Percentiles rank a stretch among this genome's conserved stretches.
These are phyloP conservation scores for Rhodotorula sp. DNA, from an alignment of 1,284 basidiomycete species.

Conservation along the genomic window DNA sequence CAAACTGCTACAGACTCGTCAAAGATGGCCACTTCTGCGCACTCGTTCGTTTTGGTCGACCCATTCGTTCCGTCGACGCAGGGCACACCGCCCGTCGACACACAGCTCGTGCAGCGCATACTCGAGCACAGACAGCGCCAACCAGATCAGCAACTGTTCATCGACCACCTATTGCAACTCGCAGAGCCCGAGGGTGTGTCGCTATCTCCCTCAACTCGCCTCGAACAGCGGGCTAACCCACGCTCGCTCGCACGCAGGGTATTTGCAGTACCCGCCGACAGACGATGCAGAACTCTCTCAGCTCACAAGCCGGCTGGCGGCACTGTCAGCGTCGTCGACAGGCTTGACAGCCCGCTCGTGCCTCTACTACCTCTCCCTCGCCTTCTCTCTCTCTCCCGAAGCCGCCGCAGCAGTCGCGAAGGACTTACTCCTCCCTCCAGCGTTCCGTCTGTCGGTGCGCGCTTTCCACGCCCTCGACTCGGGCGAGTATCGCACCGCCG, in stretches of 20 bases:
- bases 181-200: conserved; percentile 4
- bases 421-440: conserved; percentile 22
- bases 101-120: not conserved
- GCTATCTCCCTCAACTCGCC: not conserved
- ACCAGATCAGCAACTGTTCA: conserved; percentile 22
- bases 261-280: conserved; percentile 17
- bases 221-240: not conserved
- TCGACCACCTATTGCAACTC: conserved; percentile 29
- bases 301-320: conserved; percentile 16
- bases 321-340: not conserved
- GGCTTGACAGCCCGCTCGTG: conserved; percentile 16
- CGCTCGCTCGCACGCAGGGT: not conserved
- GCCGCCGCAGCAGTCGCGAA: conserved; percentile 1
- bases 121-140: not conserved
- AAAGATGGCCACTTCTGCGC: not conserved
- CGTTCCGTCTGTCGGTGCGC: conserved; percentile 22
- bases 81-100: not conserved
- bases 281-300: conserved; percentile 8
- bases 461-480: conserved; percentile 35
- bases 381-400: not conserved
- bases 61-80: not conserved
- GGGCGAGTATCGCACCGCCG: conserved; percentile 10
- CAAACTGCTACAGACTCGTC: not conserved
- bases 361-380: conserved; percentile 37
- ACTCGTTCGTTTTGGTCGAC: conserved; percentile 23